Conservation (phyloP, 2,329 filamentous ascomycete genomes). For the Botrytis cinerea region DNA sequence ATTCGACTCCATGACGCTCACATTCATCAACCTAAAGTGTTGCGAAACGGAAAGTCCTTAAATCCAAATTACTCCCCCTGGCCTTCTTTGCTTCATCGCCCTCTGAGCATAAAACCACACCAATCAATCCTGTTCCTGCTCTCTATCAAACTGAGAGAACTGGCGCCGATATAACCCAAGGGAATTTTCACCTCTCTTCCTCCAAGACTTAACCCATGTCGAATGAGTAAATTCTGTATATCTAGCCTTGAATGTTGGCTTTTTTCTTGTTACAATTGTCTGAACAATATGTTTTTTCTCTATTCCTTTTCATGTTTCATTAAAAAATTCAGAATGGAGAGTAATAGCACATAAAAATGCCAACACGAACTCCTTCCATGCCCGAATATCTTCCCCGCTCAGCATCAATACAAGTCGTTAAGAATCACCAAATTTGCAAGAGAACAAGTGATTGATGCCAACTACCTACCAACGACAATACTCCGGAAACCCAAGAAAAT, state of each 20-base stretch:
- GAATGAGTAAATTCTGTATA: not conserved
- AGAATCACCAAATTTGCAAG: not conserved
- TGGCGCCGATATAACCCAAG: not conserved
- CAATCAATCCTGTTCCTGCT: not conserved
- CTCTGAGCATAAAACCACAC: not conserved
- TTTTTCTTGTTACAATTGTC: not conserved
- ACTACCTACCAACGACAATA: not conserved
- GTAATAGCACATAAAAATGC: not conserved
- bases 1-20: not conserved
- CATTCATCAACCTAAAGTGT: not conserved
- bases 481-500: not conserved
- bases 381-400: not conserved
- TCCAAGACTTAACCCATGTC: no score
- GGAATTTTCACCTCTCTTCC: not conserved
- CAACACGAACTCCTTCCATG: not conserved
- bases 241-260: not conserved
- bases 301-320: not conserved
- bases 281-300: not conserved
- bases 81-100: no score
- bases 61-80: no score
- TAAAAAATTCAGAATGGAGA: not conserved
- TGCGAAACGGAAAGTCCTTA: no score
- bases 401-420: not conserved
- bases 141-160: rapidly evolving
- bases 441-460: not conserved